phyloP scores from a whole-genome alignment of 768 basidiomycete species.

The Exsudoporus frostii region DNA sequence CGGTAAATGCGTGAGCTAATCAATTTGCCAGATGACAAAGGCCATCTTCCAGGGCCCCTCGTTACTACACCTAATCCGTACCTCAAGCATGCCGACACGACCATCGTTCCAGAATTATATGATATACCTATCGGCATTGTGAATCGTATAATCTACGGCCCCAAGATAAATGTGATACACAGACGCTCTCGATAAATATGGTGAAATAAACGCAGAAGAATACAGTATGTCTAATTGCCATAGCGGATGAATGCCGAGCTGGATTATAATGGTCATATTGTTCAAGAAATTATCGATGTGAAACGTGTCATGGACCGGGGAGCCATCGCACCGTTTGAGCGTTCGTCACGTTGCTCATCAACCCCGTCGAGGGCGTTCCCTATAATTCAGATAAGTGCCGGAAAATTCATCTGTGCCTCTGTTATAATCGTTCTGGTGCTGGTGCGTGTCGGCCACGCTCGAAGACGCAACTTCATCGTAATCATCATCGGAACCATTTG shows the following conservation, averaged over 20 bases:
- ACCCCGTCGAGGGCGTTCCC: not conserved
- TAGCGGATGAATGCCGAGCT: not conserved
- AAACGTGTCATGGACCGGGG: not conserved
- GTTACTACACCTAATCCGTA: constrained; percentile 41
- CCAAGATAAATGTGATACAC: constrained; percentile 17
- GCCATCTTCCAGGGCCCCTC: constrained; percentile 43
- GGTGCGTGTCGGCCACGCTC: constrained; percentile 27
- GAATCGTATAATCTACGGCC: constrained; percentile 65
- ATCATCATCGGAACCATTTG: constrained; percentile 29
- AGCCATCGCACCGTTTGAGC: not conserved
- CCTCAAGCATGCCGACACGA: constrained; percentile 41
- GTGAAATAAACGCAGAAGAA: constrained; percentile 9
- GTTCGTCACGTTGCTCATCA: not conserved
- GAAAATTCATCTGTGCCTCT: constrained; percentile 10
- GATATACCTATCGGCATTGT: constrained; percentile 83
- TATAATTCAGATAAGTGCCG: constrained; percentile 14
- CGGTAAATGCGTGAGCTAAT: constrained; percentile 8
- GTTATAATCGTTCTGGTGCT: constrained; percentile 28
- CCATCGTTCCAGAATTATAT: constrained; percentile 62
- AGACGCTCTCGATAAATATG: constrained; percentile 18
- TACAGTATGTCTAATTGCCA: not conserved
- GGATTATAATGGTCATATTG: constrained; percentile 15
- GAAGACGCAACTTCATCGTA: constrained; percentile 36
- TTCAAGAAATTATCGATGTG: constrained; percentile 13
- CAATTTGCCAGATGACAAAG: constrained; percentile 49